Evolutionary conservation across 441 rosid species (phyloP), one percentile per base, ranked within the genome.

Genomic region (Viola pubescens): DNA sequence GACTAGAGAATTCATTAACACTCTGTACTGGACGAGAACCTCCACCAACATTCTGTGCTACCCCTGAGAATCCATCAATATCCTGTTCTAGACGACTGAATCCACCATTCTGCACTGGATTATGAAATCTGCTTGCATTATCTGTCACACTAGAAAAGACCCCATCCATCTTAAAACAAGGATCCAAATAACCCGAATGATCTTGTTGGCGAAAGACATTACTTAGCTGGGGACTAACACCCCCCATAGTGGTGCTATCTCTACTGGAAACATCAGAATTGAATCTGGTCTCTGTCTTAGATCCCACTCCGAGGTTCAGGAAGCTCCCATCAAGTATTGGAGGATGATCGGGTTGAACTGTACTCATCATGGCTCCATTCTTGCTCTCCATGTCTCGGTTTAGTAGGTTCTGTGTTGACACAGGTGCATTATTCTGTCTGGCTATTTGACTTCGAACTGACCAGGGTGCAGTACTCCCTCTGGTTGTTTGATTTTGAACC

Each of bases 71-170:
- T 37, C 14, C 37, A 45, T 53, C 58, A n/a, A 4, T 9, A 26
- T 62, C 37, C 44, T 44, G 62, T 5, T 8, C 6, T 8, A 53
- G 47, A 12, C 19, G 19, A 10, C 1, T 19, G 19, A 26, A 44
- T 2, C 9, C 40, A 65, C 9, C 19, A 12, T 50, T 42, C 39
- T 1, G 45, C 1, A 44, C 42, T 34, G 41, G 6, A 16, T n/a
- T 41, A 41, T 39, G 3, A 48, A 16, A 56, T 37, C 62, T 56
- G 38, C 57, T 49, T 49, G 14, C 38, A 14, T 10, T n/a, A n/a
- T 56, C 48, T 9, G 13, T 49, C 10, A 56, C 41, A 64, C 14
- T 26, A 56, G 61, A 48, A 63, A 48, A 55, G 56, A 37, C 61
- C 42, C 47, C 12, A 46, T 42, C 13, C 44, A 42, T 26, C 48